These are phyloP conservation scores for Aspergillus phoenicis DNA, from an alignment of 2,329 filamentous ascomycete genomes.

Conservation along the genomic window DNA sequence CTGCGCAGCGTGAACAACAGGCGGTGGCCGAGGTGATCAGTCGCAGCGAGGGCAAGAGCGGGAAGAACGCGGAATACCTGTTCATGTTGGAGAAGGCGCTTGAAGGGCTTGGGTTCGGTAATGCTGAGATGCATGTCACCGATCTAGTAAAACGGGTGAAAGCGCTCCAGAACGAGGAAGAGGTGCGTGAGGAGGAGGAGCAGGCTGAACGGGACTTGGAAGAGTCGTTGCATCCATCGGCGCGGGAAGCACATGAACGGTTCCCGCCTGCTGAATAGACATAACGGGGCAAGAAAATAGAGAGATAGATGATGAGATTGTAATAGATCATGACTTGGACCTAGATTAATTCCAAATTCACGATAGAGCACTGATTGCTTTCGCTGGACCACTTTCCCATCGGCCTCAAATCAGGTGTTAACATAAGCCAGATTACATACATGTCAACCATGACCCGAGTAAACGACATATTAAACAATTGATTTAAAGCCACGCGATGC, in stretches of 20 bases:
- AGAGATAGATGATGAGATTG: neutral
- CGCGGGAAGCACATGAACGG: conserved; percentile 14
- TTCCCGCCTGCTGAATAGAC: neutral
- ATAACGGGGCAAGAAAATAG: neutral
- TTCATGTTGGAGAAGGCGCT: conserved; percentile 77
- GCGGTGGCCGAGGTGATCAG: conserved; percentile 79
- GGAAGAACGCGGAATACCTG: conserved; percentile 87
- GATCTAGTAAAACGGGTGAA: conserved; percentile 76
- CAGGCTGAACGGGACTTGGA: conserved; percentile 34
- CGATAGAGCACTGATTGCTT: neutral
- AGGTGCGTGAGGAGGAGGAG: conserved; percentile 34
- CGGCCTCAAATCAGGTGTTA: conserved; percentile 1
- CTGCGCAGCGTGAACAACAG: conserved; percentile 69
- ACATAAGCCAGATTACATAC: conserved; percentile 2
- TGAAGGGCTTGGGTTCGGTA: conserved; percentile 70
- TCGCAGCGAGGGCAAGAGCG: conserved; percentile 76
- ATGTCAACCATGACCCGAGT: neutral
- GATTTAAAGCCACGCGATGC: neutral
- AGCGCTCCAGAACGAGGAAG: conserved; percentile 55
- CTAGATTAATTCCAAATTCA: conserved; percentile 1
- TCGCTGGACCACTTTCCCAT: neutral
- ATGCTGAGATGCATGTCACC: conserved; percentile 79
- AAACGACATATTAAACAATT: neutral
- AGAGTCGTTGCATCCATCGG: conserved; percentile 26
- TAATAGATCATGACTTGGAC: neutral